Conservation (phyloP, 306 rosid species). For the Luffa aegyptiaca region DNA sequence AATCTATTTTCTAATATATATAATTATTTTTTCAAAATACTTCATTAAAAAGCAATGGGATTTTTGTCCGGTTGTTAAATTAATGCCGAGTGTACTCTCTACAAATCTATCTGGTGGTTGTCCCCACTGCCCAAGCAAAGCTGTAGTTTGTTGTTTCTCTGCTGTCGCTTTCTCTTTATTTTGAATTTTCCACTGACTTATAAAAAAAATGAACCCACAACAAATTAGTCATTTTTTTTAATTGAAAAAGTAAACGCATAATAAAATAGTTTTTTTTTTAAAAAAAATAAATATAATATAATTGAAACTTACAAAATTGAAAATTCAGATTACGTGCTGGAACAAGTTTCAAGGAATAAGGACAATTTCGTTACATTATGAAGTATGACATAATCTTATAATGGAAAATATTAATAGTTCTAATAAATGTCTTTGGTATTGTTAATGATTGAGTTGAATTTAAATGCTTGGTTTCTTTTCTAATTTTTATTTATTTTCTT, state of each 20-base stretch:
- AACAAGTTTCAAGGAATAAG: neutral
- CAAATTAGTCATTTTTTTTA: neutral
- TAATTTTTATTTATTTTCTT: neutral
- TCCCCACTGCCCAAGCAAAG: neutral
- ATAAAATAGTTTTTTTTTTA: neutral
- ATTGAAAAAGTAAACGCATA: neutral
- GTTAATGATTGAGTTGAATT: neutral
- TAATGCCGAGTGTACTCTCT: neutral
- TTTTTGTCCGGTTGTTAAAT: neutral
- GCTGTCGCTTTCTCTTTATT: neutral
- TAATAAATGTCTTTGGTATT: neutral
- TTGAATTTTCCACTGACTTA: neutral
- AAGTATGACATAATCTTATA: neutral
- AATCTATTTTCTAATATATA: no score
- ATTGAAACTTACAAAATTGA: neutral
- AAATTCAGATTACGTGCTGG: neutral
- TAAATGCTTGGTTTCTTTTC: neutral
- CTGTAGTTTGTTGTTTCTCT: neutral
- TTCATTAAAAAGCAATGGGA: neutral
- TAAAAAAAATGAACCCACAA: neutral
- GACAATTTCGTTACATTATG: neutral
- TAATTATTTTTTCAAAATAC: no score
- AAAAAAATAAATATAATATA: neutral
- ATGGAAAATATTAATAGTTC: neutral
- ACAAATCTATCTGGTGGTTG: neutral